Conservation (phyloP, 345 rosid genomes). For the Salix purpurea region DNA sequence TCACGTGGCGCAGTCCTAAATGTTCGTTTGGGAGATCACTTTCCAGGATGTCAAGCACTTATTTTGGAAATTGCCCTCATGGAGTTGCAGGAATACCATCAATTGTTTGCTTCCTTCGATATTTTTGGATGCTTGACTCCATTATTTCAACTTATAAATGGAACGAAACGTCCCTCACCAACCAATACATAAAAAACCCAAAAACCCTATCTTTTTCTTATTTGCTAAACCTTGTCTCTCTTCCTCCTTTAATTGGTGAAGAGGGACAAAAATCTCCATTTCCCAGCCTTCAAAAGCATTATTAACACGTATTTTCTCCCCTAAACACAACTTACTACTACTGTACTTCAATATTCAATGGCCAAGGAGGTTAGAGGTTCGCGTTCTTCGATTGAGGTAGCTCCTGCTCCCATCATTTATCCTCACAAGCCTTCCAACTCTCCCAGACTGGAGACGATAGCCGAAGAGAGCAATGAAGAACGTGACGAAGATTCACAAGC, state of each 20-base stretch:
- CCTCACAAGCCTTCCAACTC: slow-evolving; percentile 39
- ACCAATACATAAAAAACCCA: neutral
- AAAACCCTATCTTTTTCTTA: neutral
- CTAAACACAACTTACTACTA: neutral
- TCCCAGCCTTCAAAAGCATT: neutral
- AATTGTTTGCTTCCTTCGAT: neutral
- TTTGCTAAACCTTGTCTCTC: neutral
- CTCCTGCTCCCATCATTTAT: slow-evolving; percentile 40
- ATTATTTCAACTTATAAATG: neutral
- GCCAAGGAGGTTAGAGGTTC: slow-evolving; percentile 9
- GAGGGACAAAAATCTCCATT: neutral
- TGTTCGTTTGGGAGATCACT: neutral
- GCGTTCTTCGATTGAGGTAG: slow-evolving; percentile 36
- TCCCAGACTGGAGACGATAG: slow-evolving; percentile 41
- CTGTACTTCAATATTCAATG: slow-evolving; percentile 16
- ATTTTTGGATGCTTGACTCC: neutral
- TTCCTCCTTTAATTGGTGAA: neutral
- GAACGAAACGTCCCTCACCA: neutral
- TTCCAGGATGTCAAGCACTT: neutral
- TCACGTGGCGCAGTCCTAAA: neutral
- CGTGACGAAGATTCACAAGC: slow-evolving; percentile 9
- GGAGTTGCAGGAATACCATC: neutral
- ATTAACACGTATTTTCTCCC: no score
- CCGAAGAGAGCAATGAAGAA: slow-evolving; percentile 30
- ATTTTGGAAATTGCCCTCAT: neutral